Percentiles rank a stretch among this genome's conserved stretches.
Conservation (phyloP, 1,284 basidiomycete species). For the Salmacisia buchloeana region DNA sequence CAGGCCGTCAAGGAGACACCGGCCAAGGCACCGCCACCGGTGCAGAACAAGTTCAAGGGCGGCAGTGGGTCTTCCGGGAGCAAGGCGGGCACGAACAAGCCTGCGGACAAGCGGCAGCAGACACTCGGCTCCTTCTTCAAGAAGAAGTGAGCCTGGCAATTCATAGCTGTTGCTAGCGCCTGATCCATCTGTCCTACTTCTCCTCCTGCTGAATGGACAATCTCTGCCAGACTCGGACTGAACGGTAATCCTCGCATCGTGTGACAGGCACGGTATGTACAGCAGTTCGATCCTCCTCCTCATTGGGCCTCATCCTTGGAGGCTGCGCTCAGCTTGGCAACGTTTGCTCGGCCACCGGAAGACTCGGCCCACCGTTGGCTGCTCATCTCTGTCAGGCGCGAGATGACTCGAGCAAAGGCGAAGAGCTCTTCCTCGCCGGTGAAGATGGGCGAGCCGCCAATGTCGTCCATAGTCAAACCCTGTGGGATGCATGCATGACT, state of each 20-base stretch:
- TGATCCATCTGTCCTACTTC: too few species aligned
- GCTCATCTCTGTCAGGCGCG: constrained; percentile 47
- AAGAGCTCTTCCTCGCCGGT: constrained; percentile 49
- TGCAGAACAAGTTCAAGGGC: background rate
- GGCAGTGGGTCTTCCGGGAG: background rate
- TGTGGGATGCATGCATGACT: background rate
- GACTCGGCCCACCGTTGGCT: constrained; percentile 30
- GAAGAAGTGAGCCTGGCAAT: constrained; percentile 14
- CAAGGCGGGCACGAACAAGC: constrained; percentile 6
- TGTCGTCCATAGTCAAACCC: constrained; percentile 42
- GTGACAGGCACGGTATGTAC: background rate
- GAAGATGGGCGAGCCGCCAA: constrained; percentile 46
- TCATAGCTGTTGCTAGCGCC: background rate
- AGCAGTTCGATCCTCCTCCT: background rate
- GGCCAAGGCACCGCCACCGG: background rate
- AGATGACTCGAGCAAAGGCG: constrained; percentile 47
- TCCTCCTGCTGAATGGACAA: too few species aligned
- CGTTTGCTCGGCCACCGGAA: background rate
- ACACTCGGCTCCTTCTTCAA: constrained; percentile 33
- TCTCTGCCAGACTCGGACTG: background rate
- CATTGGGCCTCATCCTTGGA: constrained; percentile 9
- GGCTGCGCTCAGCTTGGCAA: background rate
- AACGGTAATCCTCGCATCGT: background rate
- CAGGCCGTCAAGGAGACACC: background rate
- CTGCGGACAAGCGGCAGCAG: constrained; percentile 33